These are phyloP conservation scores for Trichoderma parareesei DNA, from an alignment of 495 filamentous ascomycete species.

Conservation along the genomic window DNA sequence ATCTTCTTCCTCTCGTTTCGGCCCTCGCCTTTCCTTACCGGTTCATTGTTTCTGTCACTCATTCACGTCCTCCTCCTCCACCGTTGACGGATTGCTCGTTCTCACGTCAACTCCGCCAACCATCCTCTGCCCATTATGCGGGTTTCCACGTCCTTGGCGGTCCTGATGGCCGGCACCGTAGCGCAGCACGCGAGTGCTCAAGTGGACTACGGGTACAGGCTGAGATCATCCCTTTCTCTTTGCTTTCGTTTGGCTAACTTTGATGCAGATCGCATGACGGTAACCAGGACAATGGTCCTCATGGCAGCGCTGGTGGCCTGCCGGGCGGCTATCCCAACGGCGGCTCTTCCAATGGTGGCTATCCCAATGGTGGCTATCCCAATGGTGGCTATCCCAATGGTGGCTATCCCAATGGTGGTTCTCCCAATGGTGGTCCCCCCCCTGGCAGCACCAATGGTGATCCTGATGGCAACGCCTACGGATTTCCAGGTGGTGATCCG, in stretches of 20 bases:
- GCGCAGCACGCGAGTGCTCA: neutral
- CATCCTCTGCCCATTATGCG: neutral
- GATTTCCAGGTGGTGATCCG: neutral
- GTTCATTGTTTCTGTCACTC: conserved; percentile 2
- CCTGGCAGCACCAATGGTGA: neutral
- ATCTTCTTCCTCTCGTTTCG: neutral
- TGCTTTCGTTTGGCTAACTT: neutral
- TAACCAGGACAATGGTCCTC: neutral
- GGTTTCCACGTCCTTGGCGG: neutral
- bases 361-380: neutral
- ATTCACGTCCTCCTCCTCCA: neutral
- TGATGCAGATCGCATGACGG: neutral
- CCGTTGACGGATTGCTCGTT: neutral
- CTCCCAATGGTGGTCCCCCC: neutral
- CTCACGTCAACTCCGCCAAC: neutral
- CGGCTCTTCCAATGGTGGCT: neutral
- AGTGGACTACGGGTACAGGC: neutral
- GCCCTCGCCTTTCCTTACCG: neutral
- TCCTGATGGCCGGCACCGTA: neutral
- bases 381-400: neutral
- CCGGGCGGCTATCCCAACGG: neutral
- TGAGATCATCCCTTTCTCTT: neutral
- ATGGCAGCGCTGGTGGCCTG: neutral
- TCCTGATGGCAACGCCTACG: neutral
- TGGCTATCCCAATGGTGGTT: neutral